Conservation (phyloP, 352 stramenopile species). For the Phytophthora colocasiae region DNA sequence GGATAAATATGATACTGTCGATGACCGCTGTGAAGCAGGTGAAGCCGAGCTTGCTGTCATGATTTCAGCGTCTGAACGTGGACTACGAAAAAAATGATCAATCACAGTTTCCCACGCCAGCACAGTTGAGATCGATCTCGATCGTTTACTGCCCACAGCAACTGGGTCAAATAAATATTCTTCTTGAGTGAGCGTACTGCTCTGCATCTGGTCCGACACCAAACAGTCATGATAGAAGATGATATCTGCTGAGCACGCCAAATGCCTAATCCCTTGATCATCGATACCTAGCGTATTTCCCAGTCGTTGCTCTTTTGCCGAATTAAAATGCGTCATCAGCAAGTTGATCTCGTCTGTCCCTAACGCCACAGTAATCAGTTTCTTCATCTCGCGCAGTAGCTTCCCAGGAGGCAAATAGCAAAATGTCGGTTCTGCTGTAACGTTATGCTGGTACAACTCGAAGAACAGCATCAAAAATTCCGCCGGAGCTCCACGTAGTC, state of each 20-base stretch:
- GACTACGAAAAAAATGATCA: slow-evolving; percentile 45
- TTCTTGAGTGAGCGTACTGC: slow-evolving; percentile 13
- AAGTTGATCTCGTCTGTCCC: slow-evolving; percentile 54
- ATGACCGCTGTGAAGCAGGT: slow-evolving; percentile 29
- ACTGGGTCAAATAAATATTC: slow-evolving; percentile 27
- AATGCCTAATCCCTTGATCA: slow-evolving; percentile 48
- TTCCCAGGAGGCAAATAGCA: slow-evolving; percentile 42
- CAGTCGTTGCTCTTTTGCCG: slow-evolving; percentile 33
- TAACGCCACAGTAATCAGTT: slow-evolving; percentile 48
- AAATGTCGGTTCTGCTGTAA: slow-evolving; percentile 35
- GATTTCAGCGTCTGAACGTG: slow-evolving; percentile 33
- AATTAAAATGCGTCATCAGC: slow-evolving; percentile 48
- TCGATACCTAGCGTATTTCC: slow-evolving; percentile 49
- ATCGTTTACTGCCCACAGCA: slow-evolving; percentile 37
- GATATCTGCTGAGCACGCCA: slow-evolving; percentile 61
- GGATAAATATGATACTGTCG: slow-evolving; percentile 38
- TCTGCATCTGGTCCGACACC: slow-evolving; percentile 37
- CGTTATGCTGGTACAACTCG: slow-evolving; percentile 60
- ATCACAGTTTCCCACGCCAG: slow-evolving; percentile 59
- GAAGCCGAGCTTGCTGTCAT: slow-evolving; percentile 27
- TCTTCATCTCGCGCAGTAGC: slow-evolving; percentile 53
- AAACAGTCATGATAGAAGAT: slow-evolving; percentile 65
- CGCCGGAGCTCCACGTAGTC: slow-evolving; percentile 38
- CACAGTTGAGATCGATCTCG: slow-evolving; percentile 26
- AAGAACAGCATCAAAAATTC: slow-evolving; percentile 76